These are phyloP conservation scores for Lentinula detonsa DNA, from an alignment of 768 basidiomycete genomes.

Conservation along the genomic window DNA sequence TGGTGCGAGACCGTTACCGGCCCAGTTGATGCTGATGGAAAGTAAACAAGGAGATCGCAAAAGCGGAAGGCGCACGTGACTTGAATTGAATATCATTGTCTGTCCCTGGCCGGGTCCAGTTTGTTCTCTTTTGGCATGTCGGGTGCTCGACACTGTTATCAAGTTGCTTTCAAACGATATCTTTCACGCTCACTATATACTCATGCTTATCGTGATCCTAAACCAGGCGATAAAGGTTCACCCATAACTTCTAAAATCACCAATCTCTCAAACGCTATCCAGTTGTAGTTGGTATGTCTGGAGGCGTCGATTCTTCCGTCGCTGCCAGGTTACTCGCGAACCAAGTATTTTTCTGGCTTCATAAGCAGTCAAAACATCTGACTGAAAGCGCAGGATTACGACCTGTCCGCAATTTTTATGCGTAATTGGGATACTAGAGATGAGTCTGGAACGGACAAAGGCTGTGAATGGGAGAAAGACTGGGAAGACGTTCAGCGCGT, in stretches of 20 bases:
- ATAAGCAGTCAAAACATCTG: not conserved
- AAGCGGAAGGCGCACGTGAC: not conserved
- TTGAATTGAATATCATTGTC: not conserved
- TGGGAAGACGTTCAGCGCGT: slow-evolving; percentile 88
- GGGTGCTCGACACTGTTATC: not conserved
- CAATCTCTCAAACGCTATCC: not conserved
- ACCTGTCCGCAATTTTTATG: slow-evolving; percentile 90
- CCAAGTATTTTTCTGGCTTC: slow-evolving; percentile 34
- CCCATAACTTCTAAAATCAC: not conserved
- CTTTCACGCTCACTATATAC: not conserved
- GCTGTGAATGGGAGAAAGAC: slow-evolving; percentile 95
- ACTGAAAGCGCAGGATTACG: slow-evolving; percentile 49
- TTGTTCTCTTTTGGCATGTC: not conserved
- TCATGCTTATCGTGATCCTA: not conserved
- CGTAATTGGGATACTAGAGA: slow-evolving; percentile 92
- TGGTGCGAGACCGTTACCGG: not conserved
- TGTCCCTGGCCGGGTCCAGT: not conserved
- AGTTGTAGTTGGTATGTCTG: slow-evolving; percentile 94
- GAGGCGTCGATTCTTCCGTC: slow-evolving; percentile 93
- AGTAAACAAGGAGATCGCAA: not conserved
- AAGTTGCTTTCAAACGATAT: not conserved
- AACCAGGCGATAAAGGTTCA: slow-evolving; percentile 4
- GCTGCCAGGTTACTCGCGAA: slow-evolving; percentile 71
- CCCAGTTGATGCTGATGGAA: not conserved
- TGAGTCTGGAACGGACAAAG: slow-evolving; percentile 70